Evolutionary conservation across 2,329 filamentous ascomycete genomes (phyloP).

Genomic region (Fusarium circinatum): DNA sequence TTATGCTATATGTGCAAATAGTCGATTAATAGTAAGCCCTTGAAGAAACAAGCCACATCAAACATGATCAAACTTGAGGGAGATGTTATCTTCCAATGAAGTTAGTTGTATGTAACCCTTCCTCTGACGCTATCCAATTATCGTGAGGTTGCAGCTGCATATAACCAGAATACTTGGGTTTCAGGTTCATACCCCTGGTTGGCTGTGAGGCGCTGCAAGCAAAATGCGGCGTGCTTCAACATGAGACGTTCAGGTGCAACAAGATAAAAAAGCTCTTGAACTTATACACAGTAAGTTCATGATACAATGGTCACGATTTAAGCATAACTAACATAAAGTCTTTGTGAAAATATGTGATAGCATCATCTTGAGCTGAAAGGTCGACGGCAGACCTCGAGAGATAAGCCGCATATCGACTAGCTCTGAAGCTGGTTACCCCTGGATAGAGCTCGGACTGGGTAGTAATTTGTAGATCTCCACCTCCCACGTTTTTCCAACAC

Average conservation of each 20-base stretch:
- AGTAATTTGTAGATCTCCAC: conserved; percentile 32
- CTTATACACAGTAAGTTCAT: not conserved
- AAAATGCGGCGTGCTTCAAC: conserved; percentile 15
- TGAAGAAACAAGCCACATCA: conserved; percentile 21
- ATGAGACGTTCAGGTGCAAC: conserved; percentile 18
- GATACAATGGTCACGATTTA: not conserved
- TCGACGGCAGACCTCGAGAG: not conserved
- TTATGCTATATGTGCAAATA: conserved; percentile 24
- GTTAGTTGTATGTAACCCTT: not conserved
- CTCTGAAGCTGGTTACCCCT: conserved; percentile 17
- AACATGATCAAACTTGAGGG: conserved; percentile 5
- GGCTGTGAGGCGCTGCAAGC: conserved; percentile 12
- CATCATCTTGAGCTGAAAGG: not conserved
- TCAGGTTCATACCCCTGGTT: conserved; percentile 24
- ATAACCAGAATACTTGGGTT: conserved; percentile 20
- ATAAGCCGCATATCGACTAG: conserved; percentile 25
- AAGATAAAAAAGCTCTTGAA: not conserved
- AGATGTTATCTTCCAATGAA: conserved; percentile 14
- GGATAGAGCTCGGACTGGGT: conserved; percentile 29
- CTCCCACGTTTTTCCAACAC: conserved; percentile 25
- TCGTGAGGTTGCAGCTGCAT: not conserved
- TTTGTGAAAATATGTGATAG: not conserved
- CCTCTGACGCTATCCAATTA: conserved; percentile 7
- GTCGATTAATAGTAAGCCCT: conserved; percentile 24
- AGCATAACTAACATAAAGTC: not conserved